Conservation (phyloP, 1,284 basidiomycete genomes). For the Sphagnurus paluster region DNA sequence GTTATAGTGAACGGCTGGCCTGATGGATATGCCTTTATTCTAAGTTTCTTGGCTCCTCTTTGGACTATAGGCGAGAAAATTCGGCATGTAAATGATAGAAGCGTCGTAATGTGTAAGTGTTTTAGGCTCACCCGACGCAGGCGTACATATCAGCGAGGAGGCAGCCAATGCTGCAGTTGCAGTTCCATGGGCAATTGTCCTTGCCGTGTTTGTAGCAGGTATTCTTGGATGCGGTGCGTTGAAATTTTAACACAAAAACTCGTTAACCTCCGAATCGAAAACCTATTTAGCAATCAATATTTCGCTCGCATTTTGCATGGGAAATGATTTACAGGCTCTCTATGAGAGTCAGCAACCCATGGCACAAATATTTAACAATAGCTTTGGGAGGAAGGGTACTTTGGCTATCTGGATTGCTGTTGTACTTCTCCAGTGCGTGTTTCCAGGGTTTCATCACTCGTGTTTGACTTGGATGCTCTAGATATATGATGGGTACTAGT, state of each 20-base stretch:
- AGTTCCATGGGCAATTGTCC: slow-evolving; percentile 77
- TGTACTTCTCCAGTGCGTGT: slow-evolving; percentile 58
- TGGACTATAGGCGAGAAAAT: slow-evolving; percentile 81
- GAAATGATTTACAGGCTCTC: slow-evolving; percentile 48
- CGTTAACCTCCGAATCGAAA: background rate
- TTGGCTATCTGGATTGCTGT: slow-evolving; percentile 63
- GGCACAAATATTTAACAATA: slow-evolving; percentile 68
- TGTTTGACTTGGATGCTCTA: slow-evolving; percentile 19
- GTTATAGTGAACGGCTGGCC: slow-evolving; percentile 69
- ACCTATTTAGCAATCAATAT: slow-evolving; percentile 52
- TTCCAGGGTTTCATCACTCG: slow-evolving; percentile 35
- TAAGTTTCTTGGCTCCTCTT: slow-evolving; percentile 74
- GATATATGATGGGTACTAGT: slow-evolving; percentile 79
- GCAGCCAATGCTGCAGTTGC: slow-evolving; percentile 69
- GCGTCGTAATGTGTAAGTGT: no score
- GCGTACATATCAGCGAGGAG: slow-evolving; percentile 80
- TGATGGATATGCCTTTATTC: slow-evolving; percentile 71
- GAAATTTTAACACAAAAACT: no score
- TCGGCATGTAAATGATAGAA: no score
- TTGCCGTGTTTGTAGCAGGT: slow-evolving; percentile 57
- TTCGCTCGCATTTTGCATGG: slow-evolving; percentile 55
- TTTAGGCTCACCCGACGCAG: slow-evolving; percentile 54
- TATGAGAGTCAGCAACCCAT: slow-evolving; percentile 71
- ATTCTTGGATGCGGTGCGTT: slow-evolving; percentile 58
- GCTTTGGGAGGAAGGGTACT: slow-evolving; percentile 64